phyloP scores from a whole-genome alignment of 768 basidiomycete species.

The Coprinellus micaceus region DNA sequence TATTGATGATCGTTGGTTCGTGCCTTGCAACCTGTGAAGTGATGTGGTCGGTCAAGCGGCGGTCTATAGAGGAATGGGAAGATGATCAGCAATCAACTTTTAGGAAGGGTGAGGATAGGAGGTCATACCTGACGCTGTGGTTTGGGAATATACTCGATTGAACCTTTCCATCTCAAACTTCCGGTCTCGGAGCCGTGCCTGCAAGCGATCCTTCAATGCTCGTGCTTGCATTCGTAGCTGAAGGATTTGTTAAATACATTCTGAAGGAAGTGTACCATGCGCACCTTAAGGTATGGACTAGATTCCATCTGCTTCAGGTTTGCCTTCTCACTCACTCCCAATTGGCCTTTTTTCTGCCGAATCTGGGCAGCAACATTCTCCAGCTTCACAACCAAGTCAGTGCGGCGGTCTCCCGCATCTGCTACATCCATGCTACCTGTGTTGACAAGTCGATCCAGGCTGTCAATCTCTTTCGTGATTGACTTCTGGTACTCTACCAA shows the following conservation, averaged over 20 bases:
- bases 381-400: not conserved
- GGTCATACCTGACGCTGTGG: constrained; percentile 18
- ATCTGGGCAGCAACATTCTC: not conserved
- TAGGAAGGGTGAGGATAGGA: not conserved
- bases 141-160: constrained; percentile 13
- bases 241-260: constrained; percentile 14
- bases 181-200: constrained; percentile 15
- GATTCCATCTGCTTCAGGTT: not conserved
- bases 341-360: not conserved
- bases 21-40: constrained; percentile 20
- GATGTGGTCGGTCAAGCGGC: constrained; percentile 26
- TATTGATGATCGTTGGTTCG: constrained; percentile 23
- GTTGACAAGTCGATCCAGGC: not conserved
- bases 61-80: constrained; percentile 11
- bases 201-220: constrained; percentile 22
- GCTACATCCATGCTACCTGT: not conserved
- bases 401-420: not conserved
- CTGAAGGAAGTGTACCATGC: not conserved
- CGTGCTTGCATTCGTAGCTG: constrained; percentile 18
- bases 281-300: not conserved
- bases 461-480: not conserved
- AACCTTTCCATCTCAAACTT: constrained; percentile 28
- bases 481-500: not conserved
- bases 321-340: not conserved
- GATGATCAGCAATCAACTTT: not conserved